Evolutionary conservation across 2,329 filamentous ascomycete genomes (phyloP).

Genomic region (Calonectria multiphialidica): DNA sequence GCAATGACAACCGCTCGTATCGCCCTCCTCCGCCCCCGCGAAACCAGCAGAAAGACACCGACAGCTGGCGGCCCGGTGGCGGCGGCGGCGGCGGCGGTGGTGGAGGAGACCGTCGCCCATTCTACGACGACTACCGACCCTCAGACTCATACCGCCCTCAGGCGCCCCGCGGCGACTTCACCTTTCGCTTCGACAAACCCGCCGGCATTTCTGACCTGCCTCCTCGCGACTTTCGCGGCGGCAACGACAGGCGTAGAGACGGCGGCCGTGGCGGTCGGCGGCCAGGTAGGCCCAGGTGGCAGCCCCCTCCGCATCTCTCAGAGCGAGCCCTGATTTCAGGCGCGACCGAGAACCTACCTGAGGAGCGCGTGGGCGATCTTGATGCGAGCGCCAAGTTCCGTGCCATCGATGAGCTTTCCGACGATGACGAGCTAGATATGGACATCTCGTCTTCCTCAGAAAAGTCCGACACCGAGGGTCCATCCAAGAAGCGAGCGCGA

Average conservation of each 20-base stretch:
- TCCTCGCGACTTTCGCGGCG: conserved; percentile 29
- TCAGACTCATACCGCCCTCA: conserved; percentile 47
- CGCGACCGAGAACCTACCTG: conserved; percentile 54
- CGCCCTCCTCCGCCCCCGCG: conserved; percentile 30
- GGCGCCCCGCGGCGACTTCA: conserved; percentile 64
- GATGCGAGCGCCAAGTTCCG: conserved; percentile 64
- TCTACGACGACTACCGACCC: conserved; percentile 38
- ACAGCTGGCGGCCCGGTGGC: conserved; percentile 45
- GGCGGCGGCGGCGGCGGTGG: neutral
- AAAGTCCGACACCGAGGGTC: conserved; percentile 50
- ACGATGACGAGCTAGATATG: conserved; percentile 74
- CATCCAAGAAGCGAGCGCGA: conserved; percentile 52
- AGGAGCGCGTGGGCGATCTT: conserved; percentile 60
- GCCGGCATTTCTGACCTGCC: conserved; percentile 57
- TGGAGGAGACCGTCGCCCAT: conserved; percentile 33
- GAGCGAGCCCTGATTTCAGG: conserved; percentile 64
- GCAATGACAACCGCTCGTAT: conserved; percentile 34
- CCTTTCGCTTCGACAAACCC: conserved; percentile 66
- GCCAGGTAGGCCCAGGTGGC: conserved; percentile 47
- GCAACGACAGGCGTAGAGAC: conserved; percentile 38
- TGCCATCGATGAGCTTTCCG: conserved; percentile 68
- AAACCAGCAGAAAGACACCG: conserved; percentile 37
- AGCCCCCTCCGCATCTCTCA: conserved; percentile 55
- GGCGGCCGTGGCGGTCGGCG: conserved; percentile 43
- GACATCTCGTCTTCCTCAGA: conserved; percentile 64